phyloP scores from a whole-genome alignment of 495 filamentous ascomycete species.

The Aspergillus bertholletiae region DNA sequence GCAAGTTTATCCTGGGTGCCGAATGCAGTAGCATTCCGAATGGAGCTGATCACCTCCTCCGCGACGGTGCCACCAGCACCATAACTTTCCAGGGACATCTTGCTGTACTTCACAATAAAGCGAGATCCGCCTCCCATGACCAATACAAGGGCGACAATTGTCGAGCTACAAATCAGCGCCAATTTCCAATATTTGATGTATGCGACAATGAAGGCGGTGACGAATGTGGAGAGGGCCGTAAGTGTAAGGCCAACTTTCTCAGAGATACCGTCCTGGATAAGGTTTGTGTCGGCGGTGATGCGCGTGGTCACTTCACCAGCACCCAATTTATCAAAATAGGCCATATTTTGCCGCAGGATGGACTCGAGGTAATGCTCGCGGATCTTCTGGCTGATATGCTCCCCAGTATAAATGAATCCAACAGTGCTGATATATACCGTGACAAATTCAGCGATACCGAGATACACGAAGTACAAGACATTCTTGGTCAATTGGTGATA shows the following conservation, averaged over 20 bases:
- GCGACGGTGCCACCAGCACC: slow-evolving; percentile 83
- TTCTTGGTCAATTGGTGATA: slow-evolving; percentile 55
- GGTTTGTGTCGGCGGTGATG: slow-evolving; percentile 86
- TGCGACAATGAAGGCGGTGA: slow-evolving; percentile 85
- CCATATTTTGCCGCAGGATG: slow-evolving; percentile 87
- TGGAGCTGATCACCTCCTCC: slow-evolving; percentile 92
- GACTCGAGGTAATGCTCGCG: slow-evolving; percentile 78
- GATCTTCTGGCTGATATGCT: slow-evolving; percentile 82
- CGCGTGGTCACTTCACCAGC: slow-evolving; percentile 91
- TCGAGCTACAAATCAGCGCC: slow-evolving; percentile 76
- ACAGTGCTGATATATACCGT: slow-evolving; percentile 78
- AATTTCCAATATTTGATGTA: slow-evolving; percentile 84
- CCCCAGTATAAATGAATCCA: slow-evolving; percentile 91
- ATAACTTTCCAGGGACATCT: slow-evolving; percentile 70
- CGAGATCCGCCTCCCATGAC: slow-evolving; percentile 68
- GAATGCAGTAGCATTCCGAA: slow-evolving; percentile 91
- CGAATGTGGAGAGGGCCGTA: slow-evolving; percentile 70
- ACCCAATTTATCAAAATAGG: slow-evolving; percentile 87
- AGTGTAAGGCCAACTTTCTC: slow-evolving; percentile 80
- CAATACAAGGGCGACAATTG: slow-evolving; percentile 67
- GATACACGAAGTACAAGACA: slow-evolving; percentile 86
- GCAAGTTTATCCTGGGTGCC: slow-evolving; percentile 87
- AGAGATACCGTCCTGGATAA: slow-evolving; percentile 84
- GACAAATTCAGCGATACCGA: slow-evolving; percentile 82
- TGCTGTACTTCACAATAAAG: slow-evolving; percentile 78